These are phyloP conservation scores for Naganishia friedmannii DNA, from an alignment of 768 basidiomycete genomes.

Conservation along the genomic window DNA sequence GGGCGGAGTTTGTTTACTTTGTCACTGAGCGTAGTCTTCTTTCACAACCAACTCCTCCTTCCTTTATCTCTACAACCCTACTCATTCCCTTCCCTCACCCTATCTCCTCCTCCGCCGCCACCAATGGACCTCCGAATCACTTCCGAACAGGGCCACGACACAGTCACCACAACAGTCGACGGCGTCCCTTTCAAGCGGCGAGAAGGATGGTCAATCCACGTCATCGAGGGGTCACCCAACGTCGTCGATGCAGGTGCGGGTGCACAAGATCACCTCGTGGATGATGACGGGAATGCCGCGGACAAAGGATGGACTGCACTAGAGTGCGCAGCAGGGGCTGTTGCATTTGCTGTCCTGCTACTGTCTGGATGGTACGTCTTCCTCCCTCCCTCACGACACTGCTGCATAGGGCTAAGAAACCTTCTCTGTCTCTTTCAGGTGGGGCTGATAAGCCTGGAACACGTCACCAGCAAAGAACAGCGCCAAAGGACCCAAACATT, in stretches of 20 bases:
- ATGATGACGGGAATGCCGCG: too few species aligned
- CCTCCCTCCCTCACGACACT: too few species aligned
- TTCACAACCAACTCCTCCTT: too few species aligned
- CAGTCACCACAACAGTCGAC: slow-evolving; percentile 10
- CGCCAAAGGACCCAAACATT: too few species aligned
- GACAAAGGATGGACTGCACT: background rate
- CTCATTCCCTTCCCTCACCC: background rate
- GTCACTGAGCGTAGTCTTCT: too few species aligned
- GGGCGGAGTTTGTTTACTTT: too few species aligned
- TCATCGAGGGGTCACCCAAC: background rate
- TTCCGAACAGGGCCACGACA: background rate
- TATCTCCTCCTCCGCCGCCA: background rate
- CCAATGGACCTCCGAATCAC: slow-evolving; percentile 21
- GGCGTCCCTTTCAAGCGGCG: background rate
- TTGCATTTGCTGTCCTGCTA: background rate
- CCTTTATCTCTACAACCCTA: background rate
- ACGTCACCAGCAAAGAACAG: too few species aligned
- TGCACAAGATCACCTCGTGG: too few species aligned
- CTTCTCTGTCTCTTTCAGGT: too few species aligned
- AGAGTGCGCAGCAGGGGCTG: background rate
- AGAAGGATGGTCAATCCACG: slow-evolving; percentile 2
- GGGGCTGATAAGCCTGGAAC: too few species aligned
- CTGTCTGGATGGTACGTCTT: slow-evolving; percentile 7
- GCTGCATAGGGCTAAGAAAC: too few species aligned
- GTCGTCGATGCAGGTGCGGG: too few species aligned